Percentiles rank a stretch among this genome's conserved stretches.
Conservation (phyloP, 192 early-diverging fungal genomes). For the Linnemannia schmuckeri region DNA sequence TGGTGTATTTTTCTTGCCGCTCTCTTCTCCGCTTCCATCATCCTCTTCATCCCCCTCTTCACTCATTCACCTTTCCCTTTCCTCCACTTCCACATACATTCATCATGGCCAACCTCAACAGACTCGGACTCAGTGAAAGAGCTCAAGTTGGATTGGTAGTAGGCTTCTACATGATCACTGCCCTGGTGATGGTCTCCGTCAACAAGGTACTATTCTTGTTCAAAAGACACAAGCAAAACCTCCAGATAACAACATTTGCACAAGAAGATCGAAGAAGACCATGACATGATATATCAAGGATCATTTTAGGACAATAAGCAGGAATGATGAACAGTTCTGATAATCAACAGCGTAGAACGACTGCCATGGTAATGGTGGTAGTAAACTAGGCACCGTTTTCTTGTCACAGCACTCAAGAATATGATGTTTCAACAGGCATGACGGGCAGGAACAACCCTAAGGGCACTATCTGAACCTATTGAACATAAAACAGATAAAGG, state of each 20-base stretch:
- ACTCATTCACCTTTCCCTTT: background rate
- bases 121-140: background rate
- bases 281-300: no score
- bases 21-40: background rate
- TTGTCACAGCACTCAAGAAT: no score
- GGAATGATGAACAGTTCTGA: no score
- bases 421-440: no score
- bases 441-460: background rate
- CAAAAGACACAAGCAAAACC: background rate
- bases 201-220: slow-evolving; percentile 53
- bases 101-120: slow-evolving; percentile 6
- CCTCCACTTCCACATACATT: background rate
- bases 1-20: background rate
- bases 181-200: slow-evolving; percentile 58
- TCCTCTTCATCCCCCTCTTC: background rate
- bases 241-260: no score
- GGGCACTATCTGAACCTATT: background rate
- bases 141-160: slow-evolving; percentile 23
- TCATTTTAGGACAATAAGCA: no score
- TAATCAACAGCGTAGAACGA: no score
- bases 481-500: background rate
- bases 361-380: no score
- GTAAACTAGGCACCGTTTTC: no score
- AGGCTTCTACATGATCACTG: slow-evolving; percentile 51
- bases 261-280: no score